phyloP scores from a whole-genome alignment of 2,329 filamentous ascomycete genomes.

The Calonectria pteridis region DNA sequence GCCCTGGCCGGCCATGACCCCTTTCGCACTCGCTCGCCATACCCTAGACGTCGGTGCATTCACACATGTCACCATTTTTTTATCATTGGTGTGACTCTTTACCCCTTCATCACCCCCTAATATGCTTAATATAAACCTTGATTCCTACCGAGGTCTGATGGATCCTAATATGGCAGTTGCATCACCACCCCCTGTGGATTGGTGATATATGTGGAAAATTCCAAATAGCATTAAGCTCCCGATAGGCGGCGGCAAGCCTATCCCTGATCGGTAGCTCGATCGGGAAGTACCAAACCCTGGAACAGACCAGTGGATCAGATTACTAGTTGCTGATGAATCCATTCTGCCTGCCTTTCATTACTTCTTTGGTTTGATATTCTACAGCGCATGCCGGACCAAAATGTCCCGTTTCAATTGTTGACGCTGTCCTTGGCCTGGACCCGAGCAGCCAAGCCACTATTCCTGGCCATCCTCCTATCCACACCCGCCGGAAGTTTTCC shows the following conservation, averaged over 20 bases:
- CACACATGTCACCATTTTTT: neutral
- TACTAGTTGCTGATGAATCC: neutral
- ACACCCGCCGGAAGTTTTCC: neutral
- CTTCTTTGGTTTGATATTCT: neutral
- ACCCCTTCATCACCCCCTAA: neutral
- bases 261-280: neutral
- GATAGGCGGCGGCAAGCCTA: neutral
- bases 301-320: neutral
- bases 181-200: neutral
- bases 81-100: neutral
- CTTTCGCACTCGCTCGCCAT: too few relatives aligned
- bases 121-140: neutral
- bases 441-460: too few relatives aligned
- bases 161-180: neutral
- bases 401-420: neutral
- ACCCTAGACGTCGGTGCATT: neutral
- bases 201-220: neutral
- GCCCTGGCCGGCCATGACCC: too few relatives aligned
- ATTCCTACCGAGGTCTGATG: neutral
- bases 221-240: neutral
- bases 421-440: too few relatives aligned
- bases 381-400: neutral
- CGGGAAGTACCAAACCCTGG: neutral
- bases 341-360: neutral
- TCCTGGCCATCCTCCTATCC: too few relatives aligned